These are phyloP conservation scores for Begonia loranthoides DNA, from an alignment of 306 rosid species.

Conservation along the genomic window DNA sequence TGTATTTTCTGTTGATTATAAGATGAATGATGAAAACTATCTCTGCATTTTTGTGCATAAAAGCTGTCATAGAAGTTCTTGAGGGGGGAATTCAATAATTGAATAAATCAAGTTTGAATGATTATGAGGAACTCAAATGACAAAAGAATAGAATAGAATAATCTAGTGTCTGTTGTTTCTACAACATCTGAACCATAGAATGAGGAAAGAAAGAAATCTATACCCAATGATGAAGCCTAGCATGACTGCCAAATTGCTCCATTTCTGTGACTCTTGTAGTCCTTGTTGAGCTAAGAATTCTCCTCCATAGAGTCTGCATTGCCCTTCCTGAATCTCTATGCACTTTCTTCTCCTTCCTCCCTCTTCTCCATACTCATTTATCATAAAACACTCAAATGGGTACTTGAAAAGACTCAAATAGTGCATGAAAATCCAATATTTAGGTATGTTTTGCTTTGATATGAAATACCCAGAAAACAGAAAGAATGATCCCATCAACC, in stretches of 20 bases:
- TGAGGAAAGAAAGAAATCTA: slow-evolving; percentile 56
- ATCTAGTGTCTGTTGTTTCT: slow-evolving; percentile 27
- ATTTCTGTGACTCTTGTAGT: slow-evolving; percentile 55
- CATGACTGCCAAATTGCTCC: slow-evolving; percentile 81
- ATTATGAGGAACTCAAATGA: neutral
- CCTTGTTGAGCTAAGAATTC: slow-evolving; percentile 62
- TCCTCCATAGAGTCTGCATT: slow-evolving; percentile 46
- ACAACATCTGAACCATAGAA: slow-evolving; percentile 73
- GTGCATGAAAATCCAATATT: slow-evolving; percentile 90
- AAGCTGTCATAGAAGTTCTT: too few species aligned
- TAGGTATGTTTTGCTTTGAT: slow-evolving; percentile 64
- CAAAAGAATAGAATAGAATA: slow-evolving; percentile 10
- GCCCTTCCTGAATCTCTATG: slow-evolving; percentile 33
- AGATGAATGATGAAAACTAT: neutral
- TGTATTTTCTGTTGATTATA: too few species aligned
- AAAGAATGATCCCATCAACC: slow-evolving; percentile 93
- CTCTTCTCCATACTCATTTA: slow-evolving; percentile 87
- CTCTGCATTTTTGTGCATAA: neutral
- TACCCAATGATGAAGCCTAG: slow-evolving; percentile 72
- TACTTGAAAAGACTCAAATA: slow-evolving; percentile 82
- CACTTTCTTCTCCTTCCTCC: slow-evolving; percentile 43
- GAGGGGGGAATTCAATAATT: too few species aligned
- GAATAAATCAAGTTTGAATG: neutral
- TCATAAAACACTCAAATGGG: slow-evolving; percentile 88
- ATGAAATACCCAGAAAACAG: slow-evolving; percentile 92